Evolutionary conservation across 2,329 filamentous ascomycete genomes (phyloP), one percentile per base, ranked within the genome.

Genomic region (Fusarium bactridioides): DNA sequence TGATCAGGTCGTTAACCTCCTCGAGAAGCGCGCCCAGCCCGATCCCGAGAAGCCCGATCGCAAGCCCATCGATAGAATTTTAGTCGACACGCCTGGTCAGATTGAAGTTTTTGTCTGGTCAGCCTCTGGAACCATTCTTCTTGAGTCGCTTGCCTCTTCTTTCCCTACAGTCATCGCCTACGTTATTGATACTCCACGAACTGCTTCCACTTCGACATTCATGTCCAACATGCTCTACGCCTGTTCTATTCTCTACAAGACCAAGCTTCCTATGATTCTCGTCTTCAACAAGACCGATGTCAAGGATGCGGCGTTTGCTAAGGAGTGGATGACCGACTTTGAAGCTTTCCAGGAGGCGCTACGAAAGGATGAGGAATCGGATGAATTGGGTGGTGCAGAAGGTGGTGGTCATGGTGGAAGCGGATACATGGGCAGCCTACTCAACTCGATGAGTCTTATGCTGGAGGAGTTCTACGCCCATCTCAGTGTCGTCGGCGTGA

Each of bases 171-270:
- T 99, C 44, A 94, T 99, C 76, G 96, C 96, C 63, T 99, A 98
- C 83, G 89, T 99, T 67, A 97, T 99, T 82, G 96, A 99, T 82
- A 99, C 96, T 4, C 96, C 97, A 7, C 91, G 96, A 60, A 97
- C 95, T 19, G 91, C 93, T 40, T 97, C 94, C 43, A 98, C 96
- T 0, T 95, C 93, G 71, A 99, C 96, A 0, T 99, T 99, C 83
- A 99, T 99, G 96, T 97, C 93, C 81, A 99, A 99, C 84, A 99
- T 99, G 96, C 91, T 99, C 47, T 99, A 99, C 82, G 96, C 96
- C 27, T 98, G 96, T 86, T 97, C 93, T 67, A 99, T 99, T 73
- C 89, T 99, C 21, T 99, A 99, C 89, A 98, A 98, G 86, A 98
- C 95, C 4, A 97, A 97, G 81, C 87, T 99, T 1, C 96, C 96